These are phyloP conservation scores for Chlorella vulgaris DNA, from an alignment of 139 green algal species.

Conservation along the genomic window DNA sequence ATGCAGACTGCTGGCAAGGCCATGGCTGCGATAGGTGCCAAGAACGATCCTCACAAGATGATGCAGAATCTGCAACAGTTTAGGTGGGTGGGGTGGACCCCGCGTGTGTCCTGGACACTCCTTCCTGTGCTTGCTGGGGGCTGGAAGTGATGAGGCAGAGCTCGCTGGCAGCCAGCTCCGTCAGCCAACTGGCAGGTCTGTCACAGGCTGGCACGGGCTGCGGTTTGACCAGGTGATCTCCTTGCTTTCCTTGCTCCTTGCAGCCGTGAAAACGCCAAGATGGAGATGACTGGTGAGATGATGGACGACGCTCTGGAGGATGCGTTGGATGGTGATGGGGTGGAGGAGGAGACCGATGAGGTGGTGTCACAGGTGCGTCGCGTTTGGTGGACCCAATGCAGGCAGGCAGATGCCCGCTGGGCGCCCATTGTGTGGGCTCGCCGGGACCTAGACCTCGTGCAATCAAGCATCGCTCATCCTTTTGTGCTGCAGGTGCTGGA, in stretches of 20 bases:
- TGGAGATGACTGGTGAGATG: conserved; percentile 75
- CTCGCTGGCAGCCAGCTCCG: neutral
- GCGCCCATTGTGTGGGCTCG: no score
- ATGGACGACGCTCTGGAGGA: conserved; percentile 72
- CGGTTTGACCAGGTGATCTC: neutral
- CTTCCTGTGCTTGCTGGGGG: no score
- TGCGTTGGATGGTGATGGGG: conserved; percentile 68
- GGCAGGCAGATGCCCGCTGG: no score
- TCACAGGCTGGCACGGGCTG: no score
- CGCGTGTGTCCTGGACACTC: no score
- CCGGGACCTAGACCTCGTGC: no score
- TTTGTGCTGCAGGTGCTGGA: conserved; percentile 83
- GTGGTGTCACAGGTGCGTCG: conserved; percentile 65
- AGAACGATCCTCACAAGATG: conserved; percentile 61
- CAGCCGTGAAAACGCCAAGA: conserved; percentile 61
- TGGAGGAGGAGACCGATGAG: conserved; percentile 70
- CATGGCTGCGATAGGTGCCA: conserved; percentile 64
- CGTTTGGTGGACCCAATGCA: no score
- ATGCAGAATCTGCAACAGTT: conserved; percentile 32
- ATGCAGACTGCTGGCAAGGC: conserved; percentile 63
- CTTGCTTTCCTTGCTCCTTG: neutral
- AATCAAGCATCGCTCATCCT: no score
- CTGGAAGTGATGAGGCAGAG: no score
- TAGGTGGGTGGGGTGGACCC: no score
- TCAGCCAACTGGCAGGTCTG: neutral